Evolutionary conservation across 2,329 filamentous ascomycete species (phyloP).

Genomic region (Beauveria sp.): DNA sequence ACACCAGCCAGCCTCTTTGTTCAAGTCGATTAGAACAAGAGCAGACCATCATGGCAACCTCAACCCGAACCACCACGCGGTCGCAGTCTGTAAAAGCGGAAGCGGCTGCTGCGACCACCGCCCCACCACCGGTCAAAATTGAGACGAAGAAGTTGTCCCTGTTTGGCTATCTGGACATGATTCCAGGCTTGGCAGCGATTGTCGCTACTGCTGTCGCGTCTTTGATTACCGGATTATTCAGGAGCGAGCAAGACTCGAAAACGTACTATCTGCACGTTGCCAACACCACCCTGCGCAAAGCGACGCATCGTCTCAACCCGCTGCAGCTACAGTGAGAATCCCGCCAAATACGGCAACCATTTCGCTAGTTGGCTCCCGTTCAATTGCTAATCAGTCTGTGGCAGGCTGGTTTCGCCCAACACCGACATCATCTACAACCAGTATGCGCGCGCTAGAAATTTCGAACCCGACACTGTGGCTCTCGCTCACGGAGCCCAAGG

Average conservation of each 20-base stretch:
- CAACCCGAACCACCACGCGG: neutral
- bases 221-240: constrained; percentile 12
- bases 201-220: constrained; percentile 11
- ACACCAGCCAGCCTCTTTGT: neutral
- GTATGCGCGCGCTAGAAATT: constrained; percentile 13
- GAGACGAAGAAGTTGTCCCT: constrained; percentile 12
- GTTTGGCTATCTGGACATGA: constrained; percentile 13
- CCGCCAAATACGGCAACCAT: too few species aligned
- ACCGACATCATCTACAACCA: constrained; percentile 15
- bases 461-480: constrained; percentile 15
- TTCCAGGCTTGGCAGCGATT: constrained; percentile 14
- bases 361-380: too few species aligned
- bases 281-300: constrained; percentile 16
- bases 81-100: neutral
- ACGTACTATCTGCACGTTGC: constrained; percentile 17
- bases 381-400: neutral
- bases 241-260: constrained; percentile 14
- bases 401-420: constrained; percentile 15
- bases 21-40: neutral
- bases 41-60: neutral
- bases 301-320: constrained; percentile 14
- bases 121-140: neutral
- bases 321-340: constrained; percentile 16
- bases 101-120: neutral
- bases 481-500: constrained; percentile 14